Conservation (phyloP, 129 eudicot genomes). For the Solidago caesia region DNA sequence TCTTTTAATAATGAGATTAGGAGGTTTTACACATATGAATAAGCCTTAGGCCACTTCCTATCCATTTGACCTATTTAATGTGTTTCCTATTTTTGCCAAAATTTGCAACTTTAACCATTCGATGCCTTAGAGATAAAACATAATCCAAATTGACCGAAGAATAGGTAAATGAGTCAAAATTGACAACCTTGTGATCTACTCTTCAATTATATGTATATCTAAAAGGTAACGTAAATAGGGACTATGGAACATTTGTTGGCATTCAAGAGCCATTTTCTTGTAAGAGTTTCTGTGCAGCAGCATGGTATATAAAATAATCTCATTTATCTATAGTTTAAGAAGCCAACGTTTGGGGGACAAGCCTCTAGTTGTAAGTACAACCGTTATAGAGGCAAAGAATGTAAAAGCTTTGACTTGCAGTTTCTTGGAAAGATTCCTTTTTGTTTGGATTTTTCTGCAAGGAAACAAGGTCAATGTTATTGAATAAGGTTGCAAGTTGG, state of each 20-base stretch:
- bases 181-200: background rate
- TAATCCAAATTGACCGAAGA: background rate
- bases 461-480: slow-evolving; percentile 38
- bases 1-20: background rate
- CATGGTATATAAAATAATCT: slow-evolving; percentile 13
- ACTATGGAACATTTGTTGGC: slow-evolving; percentile 29
- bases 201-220: background rate
- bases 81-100: background rate
- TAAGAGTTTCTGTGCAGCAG: background rate
- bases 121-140: background rate
- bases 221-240: slow-evolving; percentile 25
- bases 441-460: slow-evolving; percentile 38
- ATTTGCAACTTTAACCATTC: background rate
- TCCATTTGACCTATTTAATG: background rate
- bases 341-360: slow-evolving; percentile 49
- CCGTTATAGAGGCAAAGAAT: slow-evolving; percentile 36
- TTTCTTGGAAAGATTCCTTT: slow-evolving; percentile 22
- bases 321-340: slow-evolving; percentile 26
- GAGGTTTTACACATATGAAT: background rate
- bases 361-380: slow-evolving; percentile 56
- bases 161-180: background rate
- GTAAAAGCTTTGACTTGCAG: slow-evolving; percentile 46
- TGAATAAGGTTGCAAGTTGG: slow-evolving; percentile 26
- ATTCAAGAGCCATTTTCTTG: slow-evolving; percentile 27
- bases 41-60: background rate